Percentiles rank a stretch among this genome's conserved stretches.
Evolutionary conservation across 129 eudicot genomes (phyloP).

Genomic region (Artemisia tridentata): DNA sequence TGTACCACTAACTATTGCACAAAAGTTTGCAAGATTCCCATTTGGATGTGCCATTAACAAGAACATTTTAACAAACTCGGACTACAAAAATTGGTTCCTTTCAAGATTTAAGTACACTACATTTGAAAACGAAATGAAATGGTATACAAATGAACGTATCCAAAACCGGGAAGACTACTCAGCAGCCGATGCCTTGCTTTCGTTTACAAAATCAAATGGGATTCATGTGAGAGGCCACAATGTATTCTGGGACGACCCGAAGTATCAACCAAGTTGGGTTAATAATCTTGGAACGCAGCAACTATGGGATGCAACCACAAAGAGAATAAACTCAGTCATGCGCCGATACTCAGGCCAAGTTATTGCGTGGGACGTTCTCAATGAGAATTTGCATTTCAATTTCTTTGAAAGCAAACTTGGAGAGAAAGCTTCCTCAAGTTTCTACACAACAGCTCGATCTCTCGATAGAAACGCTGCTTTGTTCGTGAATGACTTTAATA

Average conservation of each 20-base stretch:
- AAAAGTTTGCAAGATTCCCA: slow-evolving; percentile 38
- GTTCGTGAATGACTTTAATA: slow-evolving; percentile 73
- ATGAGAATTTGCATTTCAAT: slow-evolving; percentile 61
- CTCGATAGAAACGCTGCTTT: slow-evolving; percentile 33
- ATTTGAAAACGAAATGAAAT: slow-evolving; percentile 65
- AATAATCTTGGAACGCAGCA: slow-evolving; percentile 23
- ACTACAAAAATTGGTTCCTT: slow-evolving; percentile 60
- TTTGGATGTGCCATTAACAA: slow-evolving; percentile 57
- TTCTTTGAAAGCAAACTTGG: slow-evolving; percentile 65
- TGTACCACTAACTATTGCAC: slow-evolving; percentile 35
- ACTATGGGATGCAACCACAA: slow-evolving; percentile 25
- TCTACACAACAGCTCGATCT: slow-evolving; percentile 21
- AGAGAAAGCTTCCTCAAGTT: slow-evolving; percentile 19
- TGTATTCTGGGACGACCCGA: slow-evolving; percentile 65
- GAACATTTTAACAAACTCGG: slow-evolving; percentile 42
- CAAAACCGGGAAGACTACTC: slow-evolving; percentile 41
- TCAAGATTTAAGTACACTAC: slow-evolving; percentile 55
- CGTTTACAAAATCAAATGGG: slow-evolving; percentile 36
- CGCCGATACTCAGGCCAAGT: slow-evolving; percentile 45
- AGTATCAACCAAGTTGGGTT: slow-evolving; percentile 51
- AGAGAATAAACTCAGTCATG: slow-evolving; percentile 43
- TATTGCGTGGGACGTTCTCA: slow-evolving; percentile 72
- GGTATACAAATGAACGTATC: slow-evolving; percentile 44
- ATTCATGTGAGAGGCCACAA: slow-evolving; percentile 68
- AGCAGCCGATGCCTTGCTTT: slow-evolving; percentile 40